phyloP scores from a whole-genome alignment of 495 filamentous ascomycete species.

The Copromyces sp. region DNA sequence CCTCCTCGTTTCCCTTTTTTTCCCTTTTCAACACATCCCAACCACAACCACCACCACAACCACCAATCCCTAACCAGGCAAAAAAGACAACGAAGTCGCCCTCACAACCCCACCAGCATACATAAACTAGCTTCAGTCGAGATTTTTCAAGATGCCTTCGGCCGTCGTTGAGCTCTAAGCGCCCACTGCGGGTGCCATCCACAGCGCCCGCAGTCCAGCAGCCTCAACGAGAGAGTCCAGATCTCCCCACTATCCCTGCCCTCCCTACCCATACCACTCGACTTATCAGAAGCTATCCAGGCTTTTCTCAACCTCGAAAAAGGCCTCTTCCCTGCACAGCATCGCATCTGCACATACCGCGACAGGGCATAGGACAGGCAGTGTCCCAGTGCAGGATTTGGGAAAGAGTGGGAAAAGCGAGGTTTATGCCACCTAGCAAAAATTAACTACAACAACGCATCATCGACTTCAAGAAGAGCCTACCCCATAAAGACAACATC shows the following conservation, averaged over 20 bases:
- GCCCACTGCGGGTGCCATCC: constrained; percentile 62
- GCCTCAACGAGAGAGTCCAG: constrained; percentile 64
- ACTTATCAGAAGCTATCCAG: background rate
- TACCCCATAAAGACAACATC: background rate
- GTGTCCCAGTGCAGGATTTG: background rate
- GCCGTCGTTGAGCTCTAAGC: constrained; percentile 93
- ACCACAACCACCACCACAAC: background rate
- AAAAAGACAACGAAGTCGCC: constrained; percentile 59
- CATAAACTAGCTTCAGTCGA: constrained; percentile 63
- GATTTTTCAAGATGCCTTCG: constrained; percentile 61
- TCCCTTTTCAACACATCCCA: constrained; percentile 10
- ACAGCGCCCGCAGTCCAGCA: constrained; percentile 62
- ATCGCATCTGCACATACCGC: background rate
- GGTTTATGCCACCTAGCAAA: background rate
- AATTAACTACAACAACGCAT: background rate
- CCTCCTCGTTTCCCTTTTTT: constrained; percentile 20
- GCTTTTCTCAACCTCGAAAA: background rate
- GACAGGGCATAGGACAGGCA: background rate
- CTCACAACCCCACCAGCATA: constrained; percentile 34
- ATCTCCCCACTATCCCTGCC: background rate
- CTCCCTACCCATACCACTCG: background rate
- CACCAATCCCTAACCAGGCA: constrained; percentile 19
- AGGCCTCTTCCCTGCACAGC: background rate
- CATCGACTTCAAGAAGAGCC: background rate
- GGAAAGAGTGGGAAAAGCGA: background rate